A percentile compares a stretch with the other conserved stretches of the same genome.
Evolutionary conservation across 2,329 filamentous ascomycete genomes (phyloP).

Genomic region (Phialophora verrucosa): DNA sequence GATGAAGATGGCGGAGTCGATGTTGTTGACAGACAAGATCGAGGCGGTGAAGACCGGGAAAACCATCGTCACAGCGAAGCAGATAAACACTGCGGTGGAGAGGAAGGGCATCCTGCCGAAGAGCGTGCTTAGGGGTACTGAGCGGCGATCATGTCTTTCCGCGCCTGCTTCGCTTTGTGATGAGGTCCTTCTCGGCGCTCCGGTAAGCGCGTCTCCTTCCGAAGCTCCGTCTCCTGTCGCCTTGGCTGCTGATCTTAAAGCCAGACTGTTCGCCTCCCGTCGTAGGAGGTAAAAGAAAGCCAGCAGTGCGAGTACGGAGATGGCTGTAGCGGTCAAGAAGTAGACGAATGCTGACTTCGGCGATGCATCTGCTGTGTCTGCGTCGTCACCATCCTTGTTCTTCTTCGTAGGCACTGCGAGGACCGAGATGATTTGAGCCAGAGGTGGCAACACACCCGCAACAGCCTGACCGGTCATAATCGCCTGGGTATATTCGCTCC

Average conservation of each 20-base stretch:
- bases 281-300: conserved; percentile 76
- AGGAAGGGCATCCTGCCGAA: conserved; percentile 81
- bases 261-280: conserved; percentile 48
- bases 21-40: conserved; percentile 63
- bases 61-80: conserved; percentile 87
- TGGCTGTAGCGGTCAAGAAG: conserved; percentile 82
- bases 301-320: conserved; percentile 72
- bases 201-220: conserved; percentile 34
- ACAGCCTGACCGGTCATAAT: conserved; percentile 96
- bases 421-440: conserved; percentile 85
- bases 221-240: conserved; percentile 32
- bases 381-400: conserved; percentile 40
- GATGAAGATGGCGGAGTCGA: conserved; percentile 76
- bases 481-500: conserved; percentile 88
- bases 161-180: conserved; percentile 49
- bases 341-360: conserved; percentile 83
- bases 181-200: conserved; percentile 43
- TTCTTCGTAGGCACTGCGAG: conserved; percentile 64
- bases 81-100: conserved; percentile 75
- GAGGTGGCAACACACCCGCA: conserved; percentile 84
- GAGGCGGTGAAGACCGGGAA: conserved; percentile 89
- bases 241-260: conserved; percentile 28
- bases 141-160: conserved; percentile 41
- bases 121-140: conserved; percentile 67
- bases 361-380: conserved; percentile 51